Evolutionary conservation across 2,329 filamentous ascomycete species (phyloP).

Genomic region (Zymoseptoria crescenta): DNA sequence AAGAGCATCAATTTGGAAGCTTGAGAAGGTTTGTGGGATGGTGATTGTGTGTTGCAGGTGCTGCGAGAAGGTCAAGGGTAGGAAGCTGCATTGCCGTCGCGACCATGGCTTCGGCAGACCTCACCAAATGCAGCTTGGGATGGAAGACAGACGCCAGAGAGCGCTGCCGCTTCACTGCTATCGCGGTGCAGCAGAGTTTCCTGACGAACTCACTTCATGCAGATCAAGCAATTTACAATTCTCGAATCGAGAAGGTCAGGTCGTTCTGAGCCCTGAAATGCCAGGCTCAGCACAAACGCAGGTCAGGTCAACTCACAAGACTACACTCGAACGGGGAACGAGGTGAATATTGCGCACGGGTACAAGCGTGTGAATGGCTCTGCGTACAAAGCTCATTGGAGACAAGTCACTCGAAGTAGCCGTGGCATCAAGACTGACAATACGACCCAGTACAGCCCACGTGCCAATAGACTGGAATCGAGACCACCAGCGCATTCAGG

Average conservation of each 20-base stretch:
- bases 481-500: too few species aligned
- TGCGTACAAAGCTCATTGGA: too few species aligned
- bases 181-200: neutral
- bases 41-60: neutral
- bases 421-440: too few species aligned
- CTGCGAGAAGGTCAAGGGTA: neutral
- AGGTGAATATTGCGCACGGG: too few species aligned
- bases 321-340: too few species aligned
- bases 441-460: too few species aligned
- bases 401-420: too few species aligned
- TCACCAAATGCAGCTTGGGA: neutral
- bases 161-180: neutral
- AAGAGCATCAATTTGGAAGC: slow-evolving; percentile 95
- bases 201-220: neutral
- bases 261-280: neutral
- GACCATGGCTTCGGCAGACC: neutral
- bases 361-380: too few species aligned
- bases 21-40: slow-evolving; percentile 7
- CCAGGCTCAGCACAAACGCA: neutral
- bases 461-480: too few species aligned
- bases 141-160: neutral
- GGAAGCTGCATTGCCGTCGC: neutral
- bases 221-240: neutral
- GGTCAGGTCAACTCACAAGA: too few species aligned
- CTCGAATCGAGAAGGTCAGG: neutral